Evolutionary conservation across 306 rosid genomes (phyloP).

Genomic region (Vigna radiata): DNA sequence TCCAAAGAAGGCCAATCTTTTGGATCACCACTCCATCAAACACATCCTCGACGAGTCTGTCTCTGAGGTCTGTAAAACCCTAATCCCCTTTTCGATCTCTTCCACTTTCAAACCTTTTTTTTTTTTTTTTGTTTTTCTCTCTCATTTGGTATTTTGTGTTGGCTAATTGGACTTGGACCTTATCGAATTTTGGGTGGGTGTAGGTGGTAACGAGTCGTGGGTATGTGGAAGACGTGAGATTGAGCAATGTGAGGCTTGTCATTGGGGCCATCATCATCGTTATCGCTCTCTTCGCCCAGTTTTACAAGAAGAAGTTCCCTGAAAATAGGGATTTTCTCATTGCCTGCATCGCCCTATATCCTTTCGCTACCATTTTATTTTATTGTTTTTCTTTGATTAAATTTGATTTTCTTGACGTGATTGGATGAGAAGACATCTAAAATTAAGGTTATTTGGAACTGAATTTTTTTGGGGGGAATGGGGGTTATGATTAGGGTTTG

Average conservation of each 20-base stretch:
- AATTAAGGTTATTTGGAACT: neutral
- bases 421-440: neutral
- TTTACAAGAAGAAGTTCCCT: conserved; percentile 93
- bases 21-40: conserved; percentile 86
- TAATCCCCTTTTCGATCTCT: conserved; percentile 43
- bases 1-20: conserved; percentile 86
- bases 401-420: neutral
- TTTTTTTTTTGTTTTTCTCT: neutral
- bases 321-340: conserved; percentile 86
- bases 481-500: neutral
- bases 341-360: conserved; percentile 87
- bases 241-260: conserved; percentile 75
- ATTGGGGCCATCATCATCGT: conserved; percentile 75
- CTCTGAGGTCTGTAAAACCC: conserved; percentile 76
- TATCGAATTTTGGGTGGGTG: conserved; percentile 1
- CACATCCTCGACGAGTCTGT: conserved; percentile 88
- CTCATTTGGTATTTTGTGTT: neutral
- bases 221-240: conserved; percentile 82
- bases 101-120: neutral
- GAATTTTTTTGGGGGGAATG: neutral
- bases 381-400: neutral
- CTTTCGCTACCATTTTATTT: conserved; percentile 38
- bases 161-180: neutral
- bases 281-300: conserved; percentile 91
- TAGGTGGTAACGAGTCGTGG: conserved; percentile 82